Percentiles rank a stretch among this genome's conserved stretches.
These are phyloP conservation scores for Xylogone sp. DNA, from an alignment of 2,329 filamentous ascomycete species.

Conservation along the genomic window DNA sequence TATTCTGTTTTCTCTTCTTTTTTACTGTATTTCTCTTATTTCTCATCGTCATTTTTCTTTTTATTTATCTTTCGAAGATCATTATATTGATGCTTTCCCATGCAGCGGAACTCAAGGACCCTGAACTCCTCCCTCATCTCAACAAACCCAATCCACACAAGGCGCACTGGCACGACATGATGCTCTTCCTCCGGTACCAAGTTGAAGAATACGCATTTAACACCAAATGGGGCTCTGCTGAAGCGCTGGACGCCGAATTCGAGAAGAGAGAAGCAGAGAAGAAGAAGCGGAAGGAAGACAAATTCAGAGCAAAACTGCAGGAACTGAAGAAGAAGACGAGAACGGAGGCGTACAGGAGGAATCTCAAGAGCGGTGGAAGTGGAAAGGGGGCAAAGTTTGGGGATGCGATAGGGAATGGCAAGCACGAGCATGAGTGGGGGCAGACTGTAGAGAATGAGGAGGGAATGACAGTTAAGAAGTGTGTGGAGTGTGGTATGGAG, in stretches of 20 bases:
- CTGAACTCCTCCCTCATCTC: conserved; percentile 80
- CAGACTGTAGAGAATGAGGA: conserved; percentile 63
- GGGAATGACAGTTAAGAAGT: conserved; percentile 78
- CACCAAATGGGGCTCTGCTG: conserved; percentile 85
- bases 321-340: conserved; percentile 92
- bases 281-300: conserved; percentile 82
- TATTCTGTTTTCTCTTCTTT: conserved; percentile 25
- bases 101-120: conserved; percentile 82
- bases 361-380: conserved; percentile 46
- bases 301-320: conserved; percentile 84
- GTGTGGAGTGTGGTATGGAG: conserved; percentile 72
- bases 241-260: conserved; percentile 85
- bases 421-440: conserved; percentile 88
- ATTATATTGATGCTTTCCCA: conserved; percentile 3
- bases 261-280: conserved; percentile 73
- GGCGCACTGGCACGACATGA: conserved; percentile 97
- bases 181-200: conserved; percentile 90
- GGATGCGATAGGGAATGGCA: conserved; percentile 65
- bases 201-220: conserved; percentile 90
- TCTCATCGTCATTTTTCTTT: conserved; percentile 1
- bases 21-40: neutral
- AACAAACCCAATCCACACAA: conserved; percentile 93
- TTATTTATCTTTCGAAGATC: conserved; percentile 2
- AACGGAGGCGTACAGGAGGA: conserved; percentile 82
- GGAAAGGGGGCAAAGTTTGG: conserved; percentile 60